A percentile compares a stretch with the other conserved stretches of the same genome.
phyloP scores from a whole-genome alignment of 2,329 filamentous ascomycete species.

The Epichloe coenophiala region DNA sequence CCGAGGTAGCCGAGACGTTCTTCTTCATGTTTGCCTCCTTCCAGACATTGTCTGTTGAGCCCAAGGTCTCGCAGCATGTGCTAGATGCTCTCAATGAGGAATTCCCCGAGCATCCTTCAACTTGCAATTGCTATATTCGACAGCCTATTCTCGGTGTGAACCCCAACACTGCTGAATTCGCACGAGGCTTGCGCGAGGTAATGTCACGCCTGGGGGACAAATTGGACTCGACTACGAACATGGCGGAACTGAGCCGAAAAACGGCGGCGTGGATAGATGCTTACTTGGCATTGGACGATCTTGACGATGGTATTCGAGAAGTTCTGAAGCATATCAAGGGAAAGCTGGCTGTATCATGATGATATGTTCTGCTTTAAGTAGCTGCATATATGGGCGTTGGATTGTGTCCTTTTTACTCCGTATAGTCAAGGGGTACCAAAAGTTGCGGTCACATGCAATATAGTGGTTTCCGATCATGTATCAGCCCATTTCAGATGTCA shows the following conservation, averaged over 20 bases:
- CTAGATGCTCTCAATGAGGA: conserved; percentile 47
- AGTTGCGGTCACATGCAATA: too few species aligned
- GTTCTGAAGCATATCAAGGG: conserved; percentile 41
- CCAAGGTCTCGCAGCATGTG: conserved; percentile 60
- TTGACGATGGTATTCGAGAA: conserved; percentile 42
- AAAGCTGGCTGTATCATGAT: conserved; percentile 12
- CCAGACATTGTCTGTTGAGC: conserved; percentile 47
- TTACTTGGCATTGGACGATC: conserved; percentile 32
- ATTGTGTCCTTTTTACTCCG: too few species aligned
- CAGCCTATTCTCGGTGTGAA: conserved; percentile 55
- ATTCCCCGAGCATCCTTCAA: conserved; percentile 47
- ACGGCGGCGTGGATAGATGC: conserved; percentile 39
- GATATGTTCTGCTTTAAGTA: not conserved
- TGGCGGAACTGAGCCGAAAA: conserved; percentile 31
- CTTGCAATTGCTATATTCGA: conserved; percentile 57
- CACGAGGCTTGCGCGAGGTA: conserved; percentile 52
- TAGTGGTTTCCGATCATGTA: too few species aligned
- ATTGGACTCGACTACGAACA: conserved; percentile 31
- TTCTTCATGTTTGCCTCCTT: conserved; percentile 70
- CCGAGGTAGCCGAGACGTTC: conserved; percentile 57
- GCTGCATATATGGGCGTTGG: not conserved
- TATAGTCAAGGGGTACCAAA: too few species aligned
- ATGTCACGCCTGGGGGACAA: conserved; percentile 47
- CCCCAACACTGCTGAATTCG: conserved; percentile 54
- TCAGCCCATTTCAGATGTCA: too few species aligned